phyloP scores from a whole-genome alignment of 768 basidiomycete genomes.

The Termitomyces sp. region DNA sequence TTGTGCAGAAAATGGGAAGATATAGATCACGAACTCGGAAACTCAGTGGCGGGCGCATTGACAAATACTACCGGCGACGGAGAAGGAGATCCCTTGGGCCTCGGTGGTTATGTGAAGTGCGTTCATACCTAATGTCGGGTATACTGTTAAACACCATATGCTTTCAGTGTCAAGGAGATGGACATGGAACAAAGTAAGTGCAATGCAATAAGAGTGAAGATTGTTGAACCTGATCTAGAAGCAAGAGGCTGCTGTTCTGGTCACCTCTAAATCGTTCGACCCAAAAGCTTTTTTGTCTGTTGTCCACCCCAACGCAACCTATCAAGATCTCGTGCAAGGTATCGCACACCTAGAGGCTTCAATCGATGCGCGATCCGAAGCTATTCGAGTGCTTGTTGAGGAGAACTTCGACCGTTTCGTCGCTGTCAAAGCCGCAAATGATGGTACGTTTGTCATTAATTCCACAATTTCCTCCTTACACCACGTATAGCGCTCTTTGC shows the following conservation, averaged over 20 bases:
- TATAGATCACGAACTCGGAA: slow-evolving; percentile 78
- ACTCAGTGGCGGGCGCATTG: slow-evolving; percentile 66
- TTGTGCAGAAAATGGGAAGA: slow-evolving; percentile 79
- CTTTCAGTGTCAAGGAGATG: slow-evolving; percentile 53
- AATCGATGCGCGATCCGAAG: slow-evolving; percentile 88
- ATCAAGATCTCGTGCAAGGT: slow-evolving; percentile 82
- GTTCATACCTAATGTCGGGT: slow-evolving; percentile 15
- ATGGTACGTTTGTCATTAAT: slow-evolving; percentile 47
- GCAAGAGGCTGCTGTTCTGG: slow-evolving; percentile 73
- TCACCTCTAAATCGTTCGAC: slow-evolving; percentile 93
- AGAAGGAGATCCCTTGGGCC: slow-evolving; percentile 74
- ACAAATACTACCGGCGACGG: slow-evolving; percentile 52
- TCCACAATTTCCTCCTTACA: slow-evolving; percentile 5
- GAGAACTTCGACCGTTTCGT: slow-evolving; percentile 99
- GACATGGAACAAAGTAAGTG: slow-evolving; percentile 74
- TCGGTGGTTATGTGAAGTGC: slow-evolving; percentile 62
- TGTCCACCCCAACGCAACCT: slow-evolving; percentile 92
- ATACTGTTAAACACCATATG: neutral
- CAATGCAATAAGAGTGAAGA: neutral
- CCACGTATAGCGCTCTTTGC: slow-evolving; percentile 64
- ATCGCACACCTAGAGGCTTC: slow-evolving; percentile 68
- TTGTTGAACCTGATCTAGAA: neutral
- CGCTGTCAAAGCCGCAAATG: slow-evolving; percentile 94
- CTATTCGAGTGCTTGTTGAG: slow-evolving; percentile 91
- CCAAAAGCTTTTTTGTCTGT: slow-evolving; percentile 89